These are phyloP conservation scores for Flaveria brownii DNA, from an alignment of 129 eudicot genomes.

Conservation along the genomic window DNA sequence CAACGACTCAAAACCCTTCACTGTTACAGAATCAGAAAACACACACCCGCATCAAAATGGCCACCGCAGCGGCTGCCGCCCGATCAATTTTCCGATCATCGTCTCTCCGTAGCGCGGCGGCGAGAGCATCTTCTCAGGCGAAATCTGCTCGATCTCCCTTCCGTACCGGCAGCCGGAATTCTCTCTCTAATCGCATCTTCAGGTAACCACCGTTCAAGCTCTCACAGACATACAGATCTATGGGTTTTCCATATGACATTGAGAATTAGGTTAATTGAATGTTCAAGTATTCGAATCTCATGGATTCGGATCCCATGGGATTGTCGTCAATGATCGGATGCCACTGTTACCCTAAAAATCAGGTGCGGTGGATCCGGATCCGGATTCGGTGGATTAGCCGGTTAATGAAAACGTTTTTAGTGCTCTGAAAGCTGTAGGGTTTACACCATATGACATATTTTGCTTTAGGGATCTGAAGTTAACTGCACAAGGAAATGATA, in stretches of 20 bases:
- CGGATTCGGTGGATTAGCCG: too few species aligned
- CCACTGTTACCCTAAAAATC: too few species aligned
- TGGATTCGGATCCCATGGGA: too few species aligned
- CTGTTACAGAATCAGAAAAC: not conserved
- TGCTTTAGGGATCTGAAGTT: not conserved
- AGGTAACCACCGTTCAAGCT: constrained; percentile 42
- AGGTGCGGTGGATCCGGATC: too few species aligned
- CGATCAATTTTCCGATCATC: constrained; percentile 77
- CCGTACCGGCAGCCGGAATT: constrained; percentile 48
- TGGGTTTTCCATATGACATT: not conserved
- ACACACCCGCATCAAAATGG: constrained; percentile 20
- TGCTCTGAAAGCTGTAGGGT: too few species aligned
- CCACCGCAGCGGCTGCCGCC: constrained; percentile 61
- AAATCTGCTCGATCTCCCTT: constrained; percentile 57
- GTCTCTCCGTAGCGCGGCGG: constrained; percentile 60
- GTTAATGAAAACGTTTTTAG: too few species aligned
- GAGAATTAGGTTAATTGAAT: not conserved
- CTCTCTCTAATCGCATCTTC: constrained; percentile 69
- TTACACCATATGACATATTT: too few species aligned
- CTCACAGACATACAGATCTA: constrained; percentile 24
- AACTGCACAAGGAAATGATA: not conserved
- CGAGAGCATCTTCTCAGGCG: constrained; percentile 52
- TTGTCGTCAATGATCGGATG: too few species aligned
- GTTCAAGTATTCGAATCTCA: not conserved
- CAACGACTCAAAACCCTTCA: constrained; percentile 28